These are phyloP conservation scores for Ogataea trehalophila DNA, from an alignment of 805 yeast species.

Conservation along the genomic window DNA sequence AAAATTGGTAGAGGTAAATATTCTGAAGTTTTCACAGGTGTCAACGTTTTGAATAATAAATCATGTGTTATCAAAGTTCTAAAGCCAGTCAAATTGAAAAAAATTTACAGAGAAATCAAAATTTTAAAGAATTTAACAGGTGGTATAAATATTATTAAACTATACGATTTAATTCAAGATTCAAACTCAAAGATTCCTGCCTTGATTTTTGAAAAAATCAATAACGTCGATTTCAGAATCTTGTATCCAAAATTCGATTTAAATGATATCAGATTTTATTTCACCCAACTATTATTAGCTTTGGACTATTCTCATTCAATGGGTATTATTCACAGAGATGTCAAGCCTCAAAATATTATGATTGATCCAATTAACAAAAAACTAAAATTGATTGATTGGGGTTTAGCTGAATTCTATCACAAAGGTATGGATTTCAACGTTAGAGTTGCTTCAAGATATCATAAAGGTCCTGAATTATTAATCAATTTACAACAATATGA, in stretches of 20 bases:
- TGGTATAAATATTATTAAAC: slow-evolving; percentile 74
- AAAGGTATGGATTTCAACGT: slow-evolving; percentile 87
- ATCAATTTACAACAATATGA: slow-evolving; percentile 82
- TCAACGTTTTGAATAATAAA: slow-evolving; percentile 54
- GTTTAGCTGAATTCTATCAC: slow-evolving; percentile 89
- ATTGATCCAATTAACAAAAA: slow-evolving; percentile 65
- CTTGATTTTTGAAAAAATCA: slow-evolving; percentile 76
- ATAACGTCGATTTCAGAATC: slow-evolving; percentile 81
- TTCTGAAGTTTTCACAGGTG: slow-evolving; percentile 88
- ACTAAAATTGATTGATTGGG: slow-evolving; percentile 88
- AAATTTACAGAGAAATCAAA: slow-evolving; percentile 85
- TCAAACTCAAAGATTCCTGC: slow-evolving; percentile 83
- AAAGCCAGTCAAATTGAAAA: slow-evolving; percentile 90
- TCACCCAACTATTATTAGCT: slow-evolving; percentile 76
- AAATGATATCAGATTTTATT: slow-evolving; percentile 74
- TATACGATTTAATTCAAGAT: slow-evolving; percentile 85
- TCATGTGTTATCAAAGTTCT: slow-evolving; percentile 84
- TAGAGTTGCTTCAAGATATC: slow-evolving; percentile 86
- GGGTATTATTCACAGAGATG: slow-evolving; percentile 95
- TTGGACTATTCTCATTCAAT: slow-evolving; percentile 85
- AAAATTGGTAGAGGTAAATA: slow-evolving; percentile 92
- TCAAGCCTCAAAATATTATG: slow-evolving; percentile 92
- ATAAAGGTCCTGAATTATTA: slow-evolving; percentile 86
- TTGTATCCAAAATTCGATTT: slow-evolving; percentile 77
- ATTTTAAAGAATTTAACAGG: slow-evolving; percentile 79